Base-by-base conservation (phyloP, 2,329 filamentous ascomycete genomes). In the Calonectria pseudoturangicola region DNA sequence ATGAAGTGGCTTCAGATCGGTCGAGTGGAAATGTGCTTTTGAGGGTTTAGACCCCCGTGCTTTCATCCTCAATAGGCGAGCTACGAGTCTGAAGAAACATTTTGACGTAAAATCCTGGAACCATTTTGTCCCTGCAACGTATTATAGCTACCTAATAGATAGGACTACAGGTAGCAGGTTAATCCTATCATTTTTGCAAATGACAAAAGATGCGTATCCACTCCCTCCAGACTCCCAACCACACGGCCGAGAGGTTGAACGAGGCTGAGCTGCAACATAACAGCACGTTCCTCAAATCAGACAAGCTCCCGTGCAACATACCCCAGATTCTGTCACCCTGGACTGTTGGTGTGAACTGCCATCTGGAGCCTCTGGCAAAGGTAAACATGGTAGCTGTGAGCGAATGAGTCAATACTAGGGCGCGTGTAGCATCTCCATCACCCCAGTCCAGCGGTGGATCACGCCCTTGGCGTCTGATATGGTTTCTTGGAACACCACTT, bases 301-400 rank as follows among this genome's bases (percentile, higher is more conserved):
- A 50, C 18, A 33, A 43, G 16, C n/a, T 36, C 16, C 21, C 33
- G n/a, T 21, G n/a, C 27, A 16, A 13, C 15, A 47, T 70, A 65
- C 68, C 68, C 68, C 68, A 36, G 50, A 70, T 70, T 65, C 15
- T 30, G 9, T 56, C 65, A 64, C 60, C 21, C 68, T 60, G 16
- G 48, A 33, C 28, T 41, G 3, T n/a, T 39, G 68, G 60, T 15
- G 60, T 70, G 5, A 47, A 60, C 68, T 70, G 62, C 68, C 68
- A 13, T 70, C 65, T 48, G 18, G 41, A 30, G 25, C 21, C 16
- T 18, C 30, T 21, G 2, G 12, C 47, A 16, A 39, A 50, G 5
- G 18, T 10, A 58, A 66, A 70, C 7, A 66, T 18, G 67, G 68
- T 36, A 70, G 56, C 9, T 50, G 25, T n/a, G 12, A 60, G 62